Evolutionary conservation across 306 rosid species (phyloP).

Genomic region (Vigna unguiculata): DNA sequence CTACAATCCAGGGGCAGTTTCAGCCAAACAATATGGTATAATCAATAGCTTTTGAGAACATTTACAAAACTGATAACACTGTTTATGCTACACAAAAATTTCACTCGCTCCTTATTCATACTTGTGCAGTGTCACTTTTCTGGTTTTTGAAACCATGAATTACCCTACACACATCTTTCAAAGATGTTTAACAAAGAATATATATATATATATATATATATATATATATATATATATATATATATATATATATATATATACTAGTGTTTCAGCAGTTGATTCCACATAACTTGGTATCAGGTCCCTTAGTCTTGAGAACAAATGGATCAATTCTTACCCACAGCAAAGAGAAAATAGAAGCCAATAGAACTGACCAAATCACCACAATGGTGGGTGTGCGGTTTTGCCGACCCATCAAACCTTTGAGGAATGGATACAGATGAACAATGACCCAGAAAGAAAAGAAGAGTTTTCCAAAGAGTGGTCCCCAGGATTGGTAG

Average conservation of each 20-base stretch:
- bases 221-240: too few relatives aligned
- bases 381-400: slow-evolving; percentile 90
- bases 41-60: slow-evolving; percentile 48
- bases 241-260: too few relatives aligned
- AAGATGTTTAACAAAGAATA: slow-evolving; percentile 50
- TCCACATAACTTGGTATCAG: slow-evolving; percentile 78
- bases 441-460: slow-evolving; percentile 92
- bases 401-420: slow-evolving; percentile 93
- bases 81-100: slow-evolving; percentile 59
- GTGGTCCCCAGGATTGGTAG: slow-evolving; percentile 85
- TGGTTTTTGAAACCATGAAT: slow-evolving; percentile 53
- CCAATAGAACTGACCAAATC: slow-evolving; percentile 91
- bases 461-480: slow-evolving; percentile 90
- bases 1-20: slow-evolving; percentile 25
- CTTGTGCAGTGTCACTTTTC: slow-evolving; percentile 43
- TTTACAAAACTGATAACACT: slow-evolving; percentile 60
- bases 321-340: slow-evolving; percentile 95
- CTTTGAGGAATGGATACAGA: slow-evolving; percentile 93
- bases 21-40: slow-evolving; percentile 43
- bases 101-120: slow-evolving; percentile 65
- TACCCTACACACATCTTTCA: slow-evolving; percentile 48
- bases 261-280: slow-evolving; percentile 69
- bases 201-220: too few relatives aligned
- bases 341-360: slow-evolving; percentile 87
- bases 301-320: slow-evolving; percentile 82